These are phyloP conservation scores for Corymbia maculata DNA, from an alignment of 345 rosid genomes.

Conservation along the genomic window DNA sequence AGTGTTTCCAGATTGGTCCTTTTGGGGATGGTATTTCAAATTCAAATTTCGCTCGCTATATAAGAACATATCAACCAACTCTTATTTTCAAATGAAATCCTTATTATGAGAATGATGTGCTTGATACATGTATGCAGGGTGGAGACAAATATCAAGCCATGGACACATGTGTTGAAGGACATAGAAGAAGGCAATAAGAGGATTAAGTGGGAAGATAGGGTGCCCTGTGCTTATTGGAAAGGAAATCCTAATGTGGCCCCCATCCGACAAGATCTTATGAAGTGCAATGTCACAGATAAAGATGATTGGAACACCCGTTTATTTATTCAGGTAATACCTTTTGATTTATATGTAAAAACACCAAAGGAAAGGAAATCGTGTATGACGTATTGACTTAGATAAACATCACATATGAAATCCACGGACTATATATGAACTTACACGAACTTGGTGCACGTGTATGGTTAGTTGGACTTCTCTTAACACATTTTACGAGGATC, in stretches of 20 bases:
- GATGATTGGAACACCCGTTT: constrained; percentile 20
- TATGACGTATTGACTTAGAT: neutral
- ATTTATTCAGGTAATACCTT: constrained; percentile 7
- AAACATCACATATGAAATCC: neutral
- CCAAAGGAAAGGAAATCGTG: neutral
- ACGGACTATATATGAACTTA: neutral
- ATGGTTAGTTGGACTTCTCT: neutral
- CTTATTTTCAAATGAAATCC: neutral
- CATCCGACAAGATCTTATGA: constrained; percentile 12
- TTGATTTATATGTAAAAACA: neutral
- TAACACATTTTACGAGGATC: neutral
- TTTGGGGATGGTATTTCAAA: constrained; percentile 72
- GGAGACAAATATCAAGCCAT: constrained; percentile 21
- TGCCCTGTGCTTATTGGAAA: constrained; percentile 53
- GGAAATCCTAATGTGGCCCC: constrained; percentile 37
- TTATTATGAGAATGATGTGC: neutral
- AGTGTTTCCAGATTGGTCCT: constrained; percentile 79
- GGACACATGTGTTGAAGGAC: constrained; percentile 13
- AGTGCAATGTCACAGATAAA: constrained; percentile 16
- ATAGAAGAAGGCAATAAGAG: constrained; percentile 19
- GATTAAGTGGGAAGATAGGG: constrained; percentile 32
- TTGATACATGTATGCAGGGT: constrained; percentile 8
- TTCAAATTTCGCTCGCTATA: neutral
- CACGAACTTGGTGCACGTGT: neutral
- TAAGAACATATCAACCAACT: neutral